A percentile compares a stretch with the other conserved stretches of the same genome.
Conservation (phyloP, 768 basidiomycete species). For the Boletus pseudo-olivaceus region DNA sequence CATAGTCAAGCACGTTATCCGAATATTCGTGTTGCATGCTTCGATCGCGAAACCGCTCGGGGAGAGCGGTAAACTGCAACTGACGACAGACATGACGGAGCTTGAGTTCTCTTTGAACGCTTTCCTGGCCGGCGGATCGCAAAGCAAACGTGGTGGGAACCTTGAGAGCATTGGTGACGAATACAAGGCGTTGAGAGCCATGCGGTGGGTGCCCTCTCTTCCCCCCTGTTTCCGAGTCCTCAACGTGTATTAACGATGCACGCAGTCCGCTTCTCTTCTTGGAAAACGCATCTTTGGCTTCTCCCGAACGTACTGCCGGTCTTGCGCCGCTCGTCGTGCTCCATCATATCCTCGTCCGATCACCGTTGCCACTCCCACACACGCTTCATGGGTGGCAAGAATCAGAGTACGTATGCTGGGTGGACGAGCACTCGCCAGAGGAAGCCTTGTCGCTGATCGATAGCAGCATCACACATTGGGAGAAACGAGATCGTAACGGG, state of each 20-base stretch:
- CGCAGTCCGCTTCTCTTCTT: conserved; percentile 84
- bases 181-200: conserved; percentile 78
- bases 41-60: conserved; percentile 89
- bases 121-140: conserved; percentile 60
- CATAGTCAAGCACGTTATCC: conserved; percentile 76
- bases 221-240: neutral
- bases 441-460: conserved; percentile 83
- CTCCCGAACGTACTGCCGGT: conserved; percentile 63
- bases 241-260: neutral
- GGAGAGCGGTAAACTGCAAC: conserved; percentile 89
- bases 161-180: conserved; percentile 82
- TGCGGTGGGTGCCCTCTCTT: conserved; percentile 56
- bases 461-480: conserved; percentile 74
- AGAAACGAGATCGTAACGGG: conserved; percentile 62
- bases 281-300: conserved; percentile 67
- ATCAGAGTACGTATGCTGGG: conserved; percentile 93
- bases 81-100: conserved; percentile 95
- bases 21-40: conserved; percentile 88
- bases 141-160: conserved; percentile 58
- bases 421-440: conserved; percentile 81
- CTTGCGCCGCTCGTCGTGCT: conserved; percentile 86
- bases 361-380: conserved; percentile 83
- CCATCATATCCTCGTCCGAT: conserved; percentile 89
- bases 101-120: conserved; percentile 89
- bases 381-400: conserved; percentile 91